Conservation (phyloP, 2,329 filamentous ascomycete species). For the Shiraia sp. region DNA sequence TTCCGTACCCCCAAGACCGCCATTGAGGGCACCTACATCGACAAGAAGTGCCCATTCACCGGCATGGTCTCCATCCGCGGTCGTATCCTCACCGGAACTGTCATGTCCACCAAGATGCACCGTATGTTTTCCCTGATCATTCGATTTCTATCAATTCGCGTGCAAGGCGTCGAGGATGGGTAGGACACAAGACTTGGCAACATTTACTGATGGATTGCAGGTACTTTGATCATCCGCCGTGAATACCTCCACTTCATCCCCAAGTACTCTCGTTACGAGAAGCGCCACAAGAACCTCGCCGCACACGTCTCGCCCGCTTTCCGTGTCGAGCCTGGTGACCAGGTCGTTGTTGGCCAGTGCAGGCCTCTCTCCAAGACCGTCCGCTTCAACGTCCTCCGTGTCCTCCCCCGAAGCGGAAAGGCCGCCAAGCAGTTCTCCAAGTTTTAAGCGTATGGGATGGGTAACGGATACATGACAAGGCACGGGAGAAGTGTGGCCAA, state of each 20-base stretch:
- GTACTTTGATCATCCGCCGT: slow-evolving; percentile 94
- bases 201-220: slow-evolving; percentile 25
- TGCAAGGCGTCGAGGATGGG: background rate
- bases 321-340: slow-evolving; percentile 99
- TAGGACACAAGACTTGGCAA: slow-evolving; percentile 12
- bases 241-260: slow-evolving; percentile 99
- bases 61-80: slow-evolving; percentile 99
- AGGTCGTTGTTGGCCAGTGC: slow-evolving; percentile 99
- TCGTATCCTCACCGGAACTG: slow-evolving; percentile 99
- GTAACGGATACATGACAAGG: slow-evolving; percentile 35
- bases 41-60: slow-evolving; percentile 99
- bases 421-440: slow-evolving; percentile 97
- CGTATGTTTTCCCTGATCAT: slow-evolving; percentile 53
- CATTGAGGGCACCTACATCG: slow-evolving; percentile 99
- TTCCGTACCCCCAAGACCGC: slow-evolving; percentile 98
- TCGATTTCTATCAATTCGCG: background rate
- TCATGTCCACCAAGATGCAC: slow-evolving; percentile 99
- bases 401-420: slow-evolving; percentile 97
- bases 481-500: slow-evolving; percentile 27
- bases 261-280: slow-evolving; percentile 99
- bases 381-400: slow-evolving; percentile 99
- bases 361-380: slow-evolving; percentile 99
- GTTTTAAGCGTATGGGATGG: slow-evolving; percentile 70
- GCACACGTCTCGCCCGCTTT: slow-evolving; percentile 99
- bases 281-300: slow-evolving; percentile 99